Evolutionary conservation across 768 basidiomycete genomes (phyloP), one percentile per base, ranked within the genome.

Genomic region (Mycena haematopus): DNA sequence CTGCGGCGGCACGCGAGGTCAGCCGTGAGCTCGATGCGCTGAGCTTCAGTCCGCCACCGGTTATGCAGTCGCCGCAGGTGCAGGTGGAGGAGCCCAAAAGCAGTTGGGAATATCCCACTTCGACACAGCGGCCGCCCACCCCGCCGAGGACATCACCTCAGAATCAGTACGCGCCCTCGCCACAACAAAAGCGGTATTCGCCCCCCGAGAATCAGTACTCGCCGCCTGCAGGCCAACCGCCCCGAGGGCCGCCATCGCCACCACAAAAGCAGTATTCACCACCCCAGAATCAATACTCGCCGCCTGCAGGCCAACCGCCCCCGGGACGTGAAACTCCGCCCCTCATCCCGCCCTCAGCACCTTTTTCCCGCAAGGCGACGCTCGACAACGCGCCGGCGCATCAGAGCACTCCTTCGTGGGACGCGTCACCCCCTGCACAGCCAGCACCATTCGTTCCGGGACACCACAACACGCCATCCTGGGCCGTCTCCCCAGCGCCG

Each of bases 1-100:
- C 84, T 1, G 90, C 89, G 19, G 89, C 87, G 27, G 89, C 89
- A 6, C 81, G 85, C 19, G 89, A 89, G 71, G 80, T 92, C 1
- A 82, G 82, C 14, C 81, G 84, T 14, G 91, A 90, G 69, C 68
- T 91, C 52, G 86, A 89, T 58, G 78, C 84, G 21, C 73, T 91
- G 19, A 79, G 77, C 59, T 70, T 74, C 40, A 73, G 67, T 38
- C 73, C 75, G 17, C 73, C 72, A 6, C 31, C 56, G 27, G 59
- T 21, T 62, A 45, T 59, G 46, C 33, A 56, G 52, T 33, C 54
- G 17, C 29, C 27, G 31, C 55, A 58, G 53, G 49, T 40, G 38
- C 54, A 38, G 15, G 25, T 24, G 19, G 63, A 31, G 19, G 63
- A 31, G 19, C 9, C 29, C 29, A 9, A 31, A 31, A 27, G 22